Base-by-base conservation (phyloP, 140 eudicot species). In the Anethum foeniculum region DNA sequence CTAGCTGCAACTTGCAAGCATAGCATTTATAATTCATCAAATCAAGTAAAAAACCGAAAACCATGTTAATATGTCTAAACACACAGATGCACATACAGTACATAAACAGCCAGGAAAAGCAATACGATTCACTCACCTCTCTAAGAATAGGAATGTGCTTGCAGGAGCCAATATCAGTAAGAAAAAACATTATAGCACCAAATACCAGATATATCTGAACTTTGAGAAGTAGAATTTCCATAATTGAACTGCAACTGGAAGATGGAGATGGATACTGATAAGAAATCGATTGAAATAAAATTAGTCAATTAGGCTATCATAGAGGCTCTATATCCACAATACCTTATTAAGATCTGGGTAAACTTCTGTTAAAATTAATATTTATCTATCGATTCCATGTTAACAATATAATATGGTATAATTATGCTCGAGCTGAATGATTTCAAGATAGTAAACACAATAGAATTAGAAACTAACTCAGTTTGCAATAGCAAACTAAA, bases 221-320 rank as follows among this genome's bases (percentile, higher is more conserved):
- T 77, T 32, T 82, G 16, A 84, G 81, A 54, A 76, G 80, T 69
- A 78, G 85, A 89, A 79, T 46, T 48, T 79, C 89, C 93, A 87
- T 87, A 76, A 62, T 62, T 49, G 65, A 75, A 77, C 81, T 82
- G 79, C 71, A 82, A 81, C 30, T 27, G 34, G 72, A 78, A 3
- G 27, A 76, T 7, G 13, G 7, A 34, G 48, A 77, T 43, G 68
- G 71, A 18, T 64, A 64, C 38, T 46, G 32, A 71, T 41, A 39
- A 84, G 34, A 38, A 19, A 78, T 19, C 7, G 14, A 36, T 36
- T 41, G 15, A 36, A 72, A 73, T 21, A 0, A 18, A 43, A 11
- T 73, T 73, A 73, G 23, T 19, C 32, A 73, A 23, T 43, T 12
- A 25, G 19, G 54, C 56, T 71, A 19, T 38, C 30, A 38, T 6